Conservation (phyloP, 2,329 filamentous ascomycete species). For the Aspergillus hortae region DNA sequence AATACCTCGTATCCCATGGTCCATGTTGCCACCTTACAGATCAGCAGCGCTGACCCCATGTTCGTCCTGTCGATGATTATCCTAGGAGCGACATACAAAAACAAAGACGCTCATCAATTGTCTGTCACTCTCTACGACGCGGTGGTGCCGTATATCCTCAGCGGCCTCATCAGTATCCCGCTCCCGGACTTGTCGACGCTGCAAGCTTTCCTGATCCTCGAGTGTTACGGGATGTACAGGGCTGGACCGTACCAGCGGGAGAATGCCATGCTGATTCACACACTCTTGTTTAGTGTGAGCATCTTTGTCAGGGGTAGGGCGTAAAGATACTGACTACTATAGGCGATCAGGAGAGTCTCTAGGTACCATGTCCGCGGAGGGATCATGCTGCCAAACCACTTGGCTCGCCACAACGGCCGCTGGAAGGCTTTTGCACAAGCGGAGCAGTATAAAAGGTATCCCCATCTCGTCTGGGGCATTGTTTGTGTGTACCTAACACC, state of each 20-base stretch:
- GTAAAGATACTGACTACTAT: neutral
- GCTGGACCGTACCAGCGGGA: constrained; percentile 3
- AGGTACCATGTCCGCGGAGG: neutral
- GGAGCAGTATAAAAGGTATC: neutral
- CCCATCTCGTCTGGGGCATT: neutral
- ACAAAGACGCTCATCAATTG: neutral
- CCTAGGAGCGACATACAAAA: neutral
- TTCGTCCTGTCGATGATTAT: constrained; percentile 1
- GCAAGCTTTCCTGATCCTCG: constrained; percentile 2
- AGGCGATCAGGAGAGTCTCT: neutral
- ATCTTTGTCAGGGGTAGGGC: too few species aligned
- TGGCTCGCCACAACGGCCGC: neutral
- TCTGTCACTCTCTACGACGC: constrained; percentile 1
- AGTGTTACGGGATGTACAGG: constrained; percentile 3
- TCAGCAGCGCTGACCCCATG: neutral
- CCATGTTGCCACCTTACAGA: neutral
- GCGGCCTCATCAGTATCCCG: neutral
- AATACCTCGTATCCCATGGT: constrained; percentile 3
- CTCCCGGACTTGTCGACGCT: neutral
- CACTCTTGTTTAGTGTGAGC: neutral
- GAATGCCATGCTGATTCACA: constrained; percentile 3
- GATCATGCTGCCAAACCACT: neutral
- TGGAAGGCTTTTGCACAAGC: neutral
- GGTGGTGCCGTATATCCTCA: constrained; percentile 1
- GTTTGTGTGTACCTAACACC: neutral